Percentiles rank a stretch among this genome's conserved stretches.
These are phyloP conservation scores for Marasmius tenuissimus DNA, from an alignment of 1,284 basidiomycete species.

Conservation along the genomic window DNA sequence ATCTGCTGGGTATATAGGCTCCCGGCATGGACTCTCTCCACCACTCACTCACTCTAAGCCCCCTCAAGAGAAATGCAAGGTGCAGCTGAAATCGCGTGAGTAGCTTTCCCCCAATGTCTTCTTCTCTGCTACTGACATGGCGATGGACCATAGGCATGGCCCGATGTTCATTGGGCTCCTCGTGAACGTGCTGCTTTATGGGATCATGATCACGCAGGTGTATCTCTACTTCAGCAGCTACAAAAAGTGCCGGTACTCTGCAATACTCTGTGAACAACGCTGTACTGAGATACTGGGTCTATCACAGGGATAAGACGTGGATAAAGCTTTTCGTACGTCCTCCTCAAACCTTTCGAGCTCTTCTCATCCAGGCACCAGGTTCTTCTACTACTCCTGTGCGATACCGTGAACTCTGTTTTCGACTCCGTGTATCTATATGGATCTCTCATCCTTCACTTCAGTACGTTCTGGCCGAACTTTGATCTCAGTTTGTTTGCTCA, in stretches of 20 bases:
- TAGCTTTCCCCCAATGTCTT: neutral
- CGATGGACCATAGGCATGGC: slow-evolving; percentile 26
- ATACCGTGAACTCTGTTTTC: slow-evolving; percentile 36
- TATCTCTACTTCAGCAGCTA: slow-evolving; percentile 34
- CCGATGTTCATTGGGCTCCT: slow-evolving; percentile 35
- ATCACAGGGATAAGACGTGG: slow-evolving; percentile 18
- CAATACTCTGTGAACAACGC: neutral
- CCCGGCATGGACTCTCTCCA: no score
- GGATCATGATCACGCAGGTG: slow-evolving; percentile 38
- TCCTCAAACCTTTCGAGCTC: neutral
- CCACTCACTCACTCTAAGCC: no score
- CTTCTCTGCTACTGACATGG: neutral
- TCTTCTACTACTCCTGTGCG: slow-evolving; percentile 30
- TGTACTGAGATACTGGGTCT: neutral
- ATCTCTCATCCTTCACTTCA: slow-evolving; percentile 35
- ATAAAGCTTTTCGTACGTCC: slow-evolving; percentile 20
- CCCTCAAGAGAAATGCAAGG: slow-evolving; percentile 3
- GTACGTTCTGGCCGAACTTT: slow-evolving; percentile 19
- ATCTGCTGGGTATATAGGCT: no score
- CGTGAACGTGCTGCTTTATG: slow-evolving; percentile 34
- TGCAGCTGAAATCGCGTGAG: slow-evolving; percentile 17
- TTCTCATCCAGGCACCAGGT: slow-evolving; percentile 22
- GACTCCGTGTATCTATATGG: slow-evolving; percentile 35
- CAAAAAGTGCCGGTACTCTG: slow-evolving; percentile 24
- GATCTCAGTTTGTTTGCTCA: neutral